Conservation (phyloP, 2,329 filamentous ascomycete genomes). For the Penicillium nordicum region DNA sequence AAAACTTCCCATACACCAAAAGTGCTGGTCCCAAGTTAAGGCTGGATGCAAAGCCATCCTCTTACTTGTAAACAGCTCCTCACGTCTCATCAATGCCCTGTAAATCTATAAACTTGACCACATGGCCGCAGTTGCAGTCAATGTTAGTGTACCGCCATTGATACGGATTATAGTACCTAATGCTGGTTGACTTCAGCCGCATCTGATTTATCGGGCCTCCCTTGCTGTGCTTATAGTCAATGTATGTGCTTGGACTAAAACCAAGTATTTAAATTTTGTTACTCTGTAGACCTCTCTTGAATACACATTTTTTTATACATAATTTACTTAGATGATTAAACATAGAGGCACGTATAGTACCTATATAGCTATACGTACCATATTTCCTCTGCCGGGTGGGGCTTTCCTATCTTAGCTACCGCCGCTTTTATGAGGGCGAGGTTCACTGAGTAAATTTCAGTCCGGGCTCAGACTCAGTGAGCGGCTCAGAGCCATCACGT, state of each 20-base stretch:
- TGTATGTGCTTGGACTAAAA: not conserved
- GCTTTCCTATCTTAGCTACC: too few species aligned
- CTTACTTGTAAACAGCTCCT: not conserved
- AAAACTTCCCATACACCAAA: conserved; percentile 32
- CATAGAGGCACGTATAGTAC: not conserved
- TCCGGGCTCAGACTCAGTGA: too few species aligned
- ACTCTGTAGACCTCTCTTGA: fast-evolving
- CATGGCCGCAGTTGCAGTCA: not conserved
- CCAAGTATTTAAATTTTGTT: not conserved
- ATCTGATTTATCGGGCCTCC: too few species aligned
- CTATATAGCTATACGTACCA: too few species aligned
- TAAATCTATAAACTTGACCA: not conserved
- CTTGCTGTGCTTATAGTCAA: too few species aligned
- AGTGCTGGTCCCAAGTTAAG: not conserved
- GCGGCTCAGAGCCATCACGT: too few species aligned
- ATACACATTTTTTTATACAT: too few species aligned
- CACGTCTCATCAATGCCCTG: not conserved
- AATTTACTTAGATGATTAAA: not conserved
- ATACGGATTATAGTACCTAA: too few species aligned
- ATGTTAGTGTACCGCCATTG: not conserved
- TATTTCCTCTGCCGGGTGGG: too few species aligned
- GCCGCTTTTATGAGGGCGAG: too few species aligned
- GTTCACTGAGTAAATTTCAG: too few species aligned
- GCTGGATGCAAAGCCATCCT: not conserved
- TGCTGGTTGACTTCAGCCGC: not conserved